Percentiles rank a stretch among this genome's conserved stretches.
Conservation (phyloP, 805 yeast genomes). For the Blastobotrys mokoenaii region DNA sequence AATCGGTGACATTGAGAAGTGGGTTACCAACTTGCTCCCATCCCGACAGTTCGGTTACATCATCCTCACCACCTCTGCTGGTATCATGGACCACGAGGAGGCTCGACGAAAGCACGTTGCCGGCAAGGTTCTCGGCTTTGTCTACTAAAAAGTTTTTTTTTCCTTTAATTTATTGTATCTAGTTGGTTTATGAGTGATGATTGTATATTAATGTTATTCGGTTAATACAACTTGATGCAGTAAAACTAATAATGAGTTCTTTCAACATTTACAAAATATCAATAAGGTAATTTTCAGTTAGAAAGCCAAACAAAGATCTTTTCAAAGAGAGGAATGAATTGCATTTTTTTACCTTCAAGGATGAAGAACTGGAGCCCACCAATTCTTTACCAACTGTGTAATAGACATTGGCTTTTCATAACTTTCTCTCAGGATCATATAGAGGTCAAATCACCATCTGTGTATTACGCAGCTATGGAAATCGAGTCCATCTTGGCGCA, state of each 20-base stretch:
- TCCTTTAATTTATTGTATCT: conserved; percentile 5
- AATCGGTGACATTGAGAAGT: conserved; percentile 91
- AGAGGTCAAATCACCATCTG: too few relatives aligned
- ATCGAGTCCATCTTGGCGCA: too few relatives aligned
- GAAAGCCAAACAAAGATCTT: too few relatives aligned
- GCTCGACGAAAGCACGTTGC: conserved; percentile 99
- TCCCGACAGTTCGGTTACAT: conserved; percentile 99
- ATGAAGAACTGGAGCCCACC: too few relatives aligned
- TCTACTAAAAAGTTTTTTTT: conserved; percentile 48
- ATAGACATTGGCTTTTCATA: too few relatives aligned
- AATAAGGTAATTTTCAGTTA: too few relatives aligned
- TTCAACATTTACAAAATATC: too few relatives aligned
- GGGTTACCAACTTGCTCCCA: conserved; percentile 97
- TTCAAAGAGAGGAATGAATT: too few relatives aligned
- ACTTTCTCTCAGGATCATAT: too few relatives aligned
- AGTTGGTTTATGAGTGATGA: conserved; percentile 5
- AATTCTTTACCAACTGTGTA: too few relatives aligned
- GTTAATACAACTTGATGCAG: background rate
- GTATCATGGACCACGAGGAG: conserved; percentile 99
- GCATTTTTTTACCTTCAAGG: too few relatives aligned
- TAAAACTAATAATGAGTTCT: background rate
- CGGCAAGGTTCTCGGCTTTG: conserved; percentile 97
- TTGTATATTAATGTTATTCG: background rate
- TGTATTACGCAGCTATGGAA: too few relatives aligned
- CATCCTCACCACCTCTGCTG: conserved; percentile 97